Evolutionary conservation across 1,284 basidiomycete species (phyloP).

Genomic region (Athelia sp.): DNA sequence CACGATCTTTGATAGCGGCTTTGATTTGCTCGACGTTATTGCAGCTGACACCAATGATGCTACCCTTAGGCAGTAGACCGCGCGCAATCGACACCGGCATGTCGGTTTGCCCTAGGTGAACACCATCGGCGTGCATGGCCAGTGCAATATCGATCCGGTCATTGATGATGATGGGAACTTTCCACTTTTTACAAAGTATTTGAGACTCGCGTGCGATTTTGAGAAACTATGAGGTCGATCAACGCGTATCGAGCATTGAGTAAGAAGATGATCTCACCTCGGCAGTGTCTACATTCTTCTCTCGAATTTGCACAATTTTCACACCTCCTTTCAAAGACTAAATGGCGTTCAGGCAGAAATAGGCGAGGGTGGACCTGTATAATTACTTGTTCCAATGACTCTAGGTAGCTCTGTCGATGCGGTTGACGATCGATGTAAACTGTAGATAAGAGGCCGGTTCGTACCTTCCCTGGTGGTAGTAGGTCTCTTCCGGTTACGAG

Average conservation of each 20-base stretch:
- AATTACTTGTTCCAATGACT: slow-evolving; percentile 73
- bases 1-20: slow-evolving; percentile 52
- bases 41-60: slow-evolving; percentile 82
- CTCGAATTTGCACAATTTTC: slow-evolving; percentile 85
- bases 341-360: slow-evolving; percentile 3
- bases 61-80: slow-evolving; percentile 60
- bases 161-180: slow-evolving; percentile 87
- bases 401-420: slow-evolving; percentile 58
- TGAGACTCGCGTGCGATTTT: slow-evolving; percentile 72
- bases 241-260: neutral
- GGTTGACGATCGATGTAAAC: neutral
- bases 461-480: slow-evolving; percentile 77
- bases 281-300: slow-evolving; percentile 76
- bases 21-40: slow-evolving; percentile 63
- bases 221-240: slow-evolving; percentile 55
- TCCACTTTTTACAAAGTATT: slow-evolving; percentile 73
- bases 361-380: slow-evolving; percentile 2
- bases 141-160: slow-evolving; percentile 88
- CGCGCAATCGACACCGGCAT: slow-evolving; percentile 75
- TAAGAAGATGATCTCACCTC: slow-evolving; percentile 42
- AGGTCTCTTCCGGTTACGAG: slow-evolving; percentile 83
- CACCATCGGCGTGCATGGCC: slow-evolving; percentile 71
- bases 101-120: slow-evolving; percentile 92
- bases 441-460: no score
- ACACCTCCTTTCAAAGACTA: slow-evolving; percentile 84